Evolutionary conservation across 768 basidiomycete genomes (phyloP).

Genomic region (Collybia sordida): DNA sequence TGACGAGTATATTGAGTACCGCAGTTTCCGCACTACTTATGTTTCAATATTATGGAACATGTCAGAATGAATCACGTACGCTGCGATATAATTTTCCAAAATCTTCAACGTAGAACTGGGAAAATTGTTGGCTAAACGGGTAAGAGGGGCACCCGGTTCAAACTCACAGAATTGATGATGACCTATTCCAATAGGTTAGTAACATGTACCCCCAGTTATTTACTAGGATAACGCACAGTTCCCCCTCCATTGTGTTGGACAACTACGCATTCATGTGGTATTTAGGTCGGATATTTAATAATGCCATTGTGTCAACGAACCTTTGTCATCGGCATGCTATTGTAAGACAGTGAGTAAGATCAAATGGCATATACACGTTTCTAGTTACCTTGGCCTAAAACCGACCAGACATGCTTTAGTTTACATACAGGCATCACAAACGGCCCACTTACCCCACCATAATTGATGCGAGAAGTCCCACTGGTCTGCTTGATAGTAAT

Average conservation of each 20-base stretch:
- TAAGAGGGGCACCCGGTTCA: neutral
- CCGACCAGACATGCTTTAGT: neutral
- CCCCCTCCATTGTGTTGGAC: conserved; percentile 38
- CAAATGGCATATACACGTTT: neutral
- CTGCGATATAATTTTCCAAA: conserved; percentile 39
- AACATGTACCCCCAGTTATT: neutral
- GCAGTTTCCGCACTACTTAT: conserved; percentile 30
- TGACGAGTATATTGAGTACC: conserved; percentile 26
- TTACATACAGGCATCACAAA: neutral
- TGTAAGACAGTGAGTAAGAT: neutral
- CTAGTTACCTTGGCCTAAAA: conserved; percentile 26
- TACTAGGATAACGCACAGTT: conserved; percentile 13
- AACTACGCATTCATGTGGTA: conserved; percentile 11
- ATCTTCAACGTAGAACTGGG: conserved; percentile 38
- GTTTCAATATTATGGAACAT: neutral
- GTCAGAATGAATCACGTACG: conserved; percentile 12
- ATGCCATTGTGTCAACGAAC: conserved; percentile 4
- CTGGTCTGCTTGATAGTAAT: conserved; percentile 40
- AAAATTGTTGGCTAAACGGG: too few species aligned
- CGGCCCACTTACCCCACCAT: conserved; percentile 31
- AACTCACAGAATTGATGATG: conserved; percentile 34
- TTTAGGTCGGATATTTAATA: neutral
- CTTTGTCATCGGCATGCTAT: conserved; percentile 32
- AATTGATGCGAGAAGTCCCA: conserved; percentile 34
- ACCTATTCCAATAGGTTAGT: conserved; percentile 15